Evolutionary conservation across 2,329 filamentous ascomycete genomes (phyloP), one percentile per base, ranked within the genome.

Genomic region (Bimuria novae-zelandiae): DNA sequence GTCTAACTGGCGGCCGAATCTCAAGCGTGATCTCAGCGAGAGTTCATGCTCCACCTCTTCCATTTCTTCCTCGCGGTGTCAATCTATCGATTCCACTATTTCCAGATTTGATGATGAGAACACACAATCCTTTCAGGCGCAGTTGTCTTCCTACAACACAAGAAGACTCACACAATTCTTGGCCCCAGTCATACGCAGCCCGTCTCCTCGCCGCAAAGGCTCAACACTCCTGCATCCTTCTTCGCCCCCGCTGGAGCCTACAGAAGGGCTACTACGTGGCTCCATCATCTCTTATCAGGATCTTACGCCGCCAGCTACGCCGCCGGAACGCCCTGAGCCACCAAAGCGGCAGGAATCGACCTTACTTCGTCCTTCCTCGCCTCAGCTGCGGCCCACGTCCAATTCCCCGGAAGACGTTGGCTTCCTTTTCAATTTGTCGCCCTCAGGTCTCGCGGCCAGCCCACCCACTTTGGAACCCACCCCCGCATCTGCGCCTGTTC

Each of bases 171-270:
- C 56, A 16, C 37, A 49, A 3, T 52, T 49, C 3, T 47, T 48
- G 14, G 47, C 54, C n/a, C 57, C 57, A 1, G 52, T 56, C 1
- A 35, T 60, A 27, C 47, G 54, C 7, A 50, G 36, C 7, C 51
- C 53, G 1, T 47, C 49, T 11, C 43, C 54, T 16, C 41, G 40
- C 4, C 49, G 54, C 19, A 55, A 53, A 40, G 33, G 37, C 33
- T 63, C 61, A 14, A 62, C 63, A 11, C 62, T 65, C 6, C 54
- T 67, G 6, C 64, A 65, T 44, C 64, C 64, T 10, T 67, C 64
- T 6, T 41, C 54, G 11, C 62, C 62, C 21, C 52, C 43, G 35
- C 22, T 45, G 43, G 51, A 58, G 30, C 23, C 22, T 45, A 29
- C 29, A 14, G 29, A 33, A 10, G 25, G 36, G 25, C 10, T 32